Conservation (phyloP, 2,329 filamentous ascomycete genomes). For the Graphilbum fragrans region DNA sequence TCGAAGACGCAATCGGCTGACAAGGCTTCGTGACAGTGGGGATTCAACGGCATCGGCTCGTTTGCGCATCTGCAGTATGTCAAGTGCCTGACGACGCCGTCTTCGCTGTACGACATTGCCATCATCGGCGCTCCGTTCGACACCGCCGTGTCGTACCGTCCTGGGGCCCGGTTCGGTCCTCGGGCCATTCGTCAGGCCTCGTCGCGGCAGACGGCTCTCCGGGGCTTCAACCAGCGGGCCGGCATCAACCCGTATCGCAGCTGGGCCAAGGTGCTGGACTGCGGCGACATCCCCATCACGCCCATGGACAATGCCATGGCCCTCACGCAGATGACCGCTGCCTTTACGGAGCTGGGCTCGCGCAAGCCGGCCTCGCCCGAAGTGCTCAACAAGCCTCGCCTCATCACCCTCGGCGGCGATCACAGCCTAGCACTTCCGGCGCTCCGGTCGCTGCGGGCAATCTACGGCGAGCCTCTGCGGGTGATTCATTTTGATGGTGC, state of each 20-base stretch:
- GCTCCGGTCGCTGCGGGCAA: conserved; percentile 50
- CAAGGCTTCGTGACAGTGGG: conserved; percentile 27
- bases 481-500: conserved; percentile 61
- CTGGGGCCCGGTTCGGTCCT: conserved; percentile 72
- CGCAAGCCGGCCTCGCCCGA: conserved; percentile 20
- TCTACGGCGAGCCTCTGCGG: conserved; percentile 50
- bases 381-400: conserved; percentile 30
- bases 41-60: conserved; percentile 61
- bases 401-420: conserved; percentile 63
- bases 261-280: conserved; percentile 74
- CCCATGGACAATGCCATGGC: conserved; percentile 80
- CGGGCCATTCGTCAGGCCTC: conserved; percentile 78
- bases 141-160: conserved; percentile 58
- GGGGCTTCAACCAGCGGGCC: conserved; percentile 73
- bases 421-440: conserved; percentile 61
- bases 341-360: conserved; percentile 55
- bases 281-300: conserved; percentile 78
- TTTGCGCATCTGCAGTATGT: conserved; percentile 61
- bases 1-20: not conserved
- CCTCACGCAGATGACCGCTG: conserved; percentile 71
- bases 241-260: conserved; percentile 71
- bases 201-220: conserved; percentile 64
- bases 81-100: conserved; percentile 56
- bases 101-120: conserved; percentile 55
- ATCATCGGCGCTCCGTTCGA: conserved; percentile 65